Base-by-base conservation (phyloP, 768 basidiomycete species). In the Tricholoma flavovirens region DNA sequence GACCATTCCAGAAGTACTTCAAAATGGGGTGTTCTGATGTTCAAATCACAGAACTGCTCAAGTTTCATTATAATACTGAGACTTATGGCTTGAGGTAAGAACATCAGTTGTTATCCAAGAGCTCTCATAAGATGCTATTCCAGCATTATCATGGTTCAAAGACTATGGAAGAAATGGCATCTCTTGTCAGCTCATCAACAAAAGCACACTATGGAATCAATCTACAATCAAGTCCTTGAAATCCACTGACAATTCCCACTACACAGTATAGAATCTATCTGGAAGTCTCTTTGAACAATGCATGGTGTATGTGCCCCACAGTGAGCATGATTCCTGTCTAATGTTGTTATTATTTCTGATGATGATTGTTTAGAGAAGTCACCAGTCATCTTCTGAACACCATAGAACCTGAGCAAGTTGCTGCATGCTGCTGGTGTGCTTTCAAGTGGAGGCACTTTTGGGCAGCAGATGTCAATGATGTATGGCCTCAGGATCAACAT, bases 381-480 rank as follows among this genome's bases (percentile, higher is more conserved):
- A 45, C 24, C 43, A 11, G 17, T 10, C 21, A 50, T 10, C 49
- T 54, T 24, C 49, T 58, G 24, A 38, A 50, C 2, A n/a, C 21
- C 17, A 17, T 36, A 5, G 55, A 59, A 35, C 58, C 58, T 15
- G 54, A 56, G 2, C 56, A 62, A 0, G 64, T 75, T 1, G 14
- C 38, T 1, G 40, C 33, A n/a, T 59, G 69, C 0, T 59, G 57
- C 26, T 33, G 40, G 1, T 17, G 56, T 3, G 55, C 60, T 0
- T 68, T 78, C 22, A 62, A 63, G 65, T 0, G 8, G 40, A 42
- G 40, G 40, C 56, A 55, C 0, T 79, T 73, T 49, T 75, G 64
- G 60, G 65, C 73, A 1, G 76, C 76, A 3, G 78, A 77, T 0
- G 66, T 76, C 0, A 78, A 72, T 24, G 73, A 77, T 24, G 40